Base-by-base conservation (phyloP, 1,139 yeast species). In the Taphrina populina region DNA sequence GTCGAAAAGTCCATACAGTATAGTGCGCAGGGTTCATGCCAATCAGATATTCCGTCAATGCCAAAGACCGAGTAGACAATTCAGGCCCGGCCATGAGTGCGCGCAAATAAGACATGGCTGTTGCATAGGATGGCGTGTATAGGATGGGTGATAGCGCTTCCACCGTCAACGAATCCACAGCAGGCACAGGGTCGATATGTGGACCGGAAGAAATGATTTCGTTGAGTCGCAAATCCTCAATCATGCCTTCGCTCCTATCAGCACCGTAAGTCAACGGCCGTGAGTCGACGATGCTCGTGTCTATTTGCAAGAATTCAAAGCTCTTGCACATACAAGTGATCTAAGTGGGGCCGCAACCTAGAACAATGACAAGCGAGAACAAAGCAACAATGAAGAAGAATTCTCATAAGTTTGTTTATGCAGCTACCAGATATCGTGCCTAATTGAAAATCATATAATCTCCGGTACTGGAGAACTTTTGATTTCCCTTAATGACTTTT, bases 401-500 rank as follows among this genome's bases (percentile, higher is more conserved):
- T n/a, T n/a, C n/a, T n/a, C n/a, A n/a, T n/a, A n/a, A n/a, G n/a
- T n/a, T n/a, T n/a, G n/a, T n/a, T n/a, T n/a, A n/a, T n/a, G n/a
- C n/a, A n/a, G n/a, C n/a, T n/a, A n/a, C n/a, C n/a, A n/a, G n/a
- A n/a, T n/a, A n/a, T n/a, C n/a, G n/a, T n/a, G n/a, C 20, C 49
- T 41, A 52, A 36, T 52, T 52, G 56, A 41, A 52, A 23, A 46
- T 44, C 59, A 57, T 52, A 47, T 57, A 57, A 47, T 57, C 57
- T 29, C 56, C 57, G 27, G 98, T 92, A 52, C 95, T 85, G 73
- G 95, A 84, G 76, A 92, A 92, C 78, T 92, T 92, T 82, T 90
- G 82, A 75, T 94, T 92, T 66, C 98, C 97, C 77, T 90, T 92
- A 68, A 92, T 92, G 62, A 92, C 99, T 77, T 92, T 92, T 65